Conservation (phyloP, 768 basidiomycete species). For the Suillus fuscotomentosus region DNA sequence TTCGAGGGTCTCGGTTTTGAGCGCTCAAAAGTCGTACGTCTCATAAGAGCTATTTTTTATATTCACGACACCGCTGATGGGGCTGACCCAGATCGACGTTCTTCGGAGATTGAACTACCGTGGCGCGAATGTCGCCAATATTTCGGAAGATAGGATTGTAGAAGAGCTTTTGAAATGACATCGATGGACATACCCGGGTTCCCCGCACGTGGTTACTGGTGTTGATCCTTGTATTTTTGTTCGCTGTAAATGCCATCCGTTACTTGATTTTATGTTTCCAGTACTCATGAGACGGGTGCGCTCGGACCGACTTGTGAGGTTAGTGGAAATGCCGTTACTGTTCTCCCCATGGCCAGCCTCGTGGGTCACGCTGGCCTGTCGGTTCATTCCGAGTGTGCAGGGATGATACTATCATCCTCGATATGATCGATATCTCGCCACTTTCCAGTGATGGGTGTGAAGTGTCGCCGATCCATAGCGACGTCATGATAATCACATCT, state of each 20-base stretch:
- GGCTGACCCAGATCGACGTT: slow-evolving; percentile 69
- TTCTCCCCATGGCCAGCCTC: neutral
- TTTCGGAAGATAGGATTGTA: slow-evolving; percentile 79
- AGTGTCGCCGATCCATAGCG: neutral
- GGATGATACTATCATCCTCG: neutral
- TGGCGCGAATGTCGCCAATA: slow-evolving; percentile 74
- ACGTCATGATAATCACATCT: slow-evolving; percentile 2
- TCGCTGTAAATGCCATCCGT: slow-evolving; percentile 18
- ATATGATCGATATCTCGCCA: neutral
- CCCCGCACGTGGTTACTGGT: slow-evolving; percentile 20
- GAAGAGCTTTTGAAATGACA: slow-evolving; percentile 77
- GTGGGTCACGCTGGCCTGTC: neutral
- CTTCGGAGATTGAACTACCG: slow-evolving; percentile 87
- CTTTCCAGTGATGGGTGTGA: neutral
- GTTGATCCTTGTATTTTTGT: slow-evolving; percentile 21
- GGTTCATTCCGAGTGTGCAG: neutral
- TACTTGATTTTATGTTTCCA: slow-evolving; percentile 7
- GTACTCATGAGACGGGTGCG: slow-evolving; percentile 15
- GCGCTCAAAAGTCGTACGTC: slow-evolving; percentile 79
- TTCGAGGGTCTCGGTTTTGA: slow-evolving; percentile 86
- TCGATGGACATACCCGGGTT: slow-evolving; percentile 17
- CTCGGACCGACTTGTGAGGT: slow-evolving; percentile 1
- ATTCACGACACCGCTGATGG: slow-evolving; percentile 7
- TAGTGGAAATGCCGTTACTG: slow-evolving; percentile 1
- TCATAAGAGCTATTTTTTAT: neutral